Percentiles rank a stretch among this genome's conserved stretches.
Conservation (phyloP, 2,329 filamentous ascomycete genomes). For the Pestalotiopsis sp. region DNA sequence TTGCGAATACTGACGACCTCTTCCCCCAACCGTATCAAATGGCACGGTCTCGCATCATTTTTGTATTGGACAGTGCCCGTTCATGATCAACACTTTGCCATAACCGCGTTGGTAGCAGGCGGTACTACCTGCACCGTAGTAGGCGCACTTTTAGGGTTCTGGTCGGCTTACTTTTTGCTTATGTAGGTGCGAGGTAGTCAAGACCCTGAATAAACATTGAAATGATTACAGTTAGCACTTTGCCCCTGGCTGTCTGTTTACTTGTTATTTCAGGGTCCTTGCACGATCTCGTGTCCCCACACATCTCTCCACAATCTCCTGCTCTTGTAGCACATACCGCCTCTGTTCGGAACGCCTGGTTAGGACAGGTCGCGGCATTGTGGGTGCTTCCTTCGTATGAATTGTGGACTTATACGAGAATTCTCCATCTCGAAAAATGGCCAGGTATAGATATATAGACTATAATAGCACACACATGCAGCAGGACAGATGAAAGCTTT, state of each 20-base stretch:
- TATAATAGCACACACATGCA: too few relatives aligned
- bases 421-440: neutral
- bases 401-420: neutral
- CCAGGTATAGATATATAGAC: neutral
- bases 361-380: neutral
- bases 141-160: neutral
- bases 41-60: neutral
- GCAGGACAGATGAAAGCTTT: neutral
- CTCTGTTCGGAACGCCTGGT: neutral
- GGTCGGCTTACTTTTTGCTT: neutral
- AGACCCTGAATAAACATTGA: conserved; percentile 1
- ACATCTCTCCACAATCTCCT: neutral
- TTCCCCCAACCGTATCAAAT: neutral
- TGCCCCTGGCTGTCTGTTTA: neutral
- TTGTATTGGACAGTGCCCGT: neutral
- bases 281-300: conserved; percentile 1
- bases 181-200: neutral
- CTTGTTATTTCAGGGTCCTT: conserved; percentile 5
- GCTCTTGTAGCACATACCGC: neutral
- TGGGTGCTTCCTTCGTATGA: neutral
- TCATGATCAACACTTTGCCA: neutral
- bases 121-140: neutral
- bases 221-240: neutral
- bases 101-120: neutral
- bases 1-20: neutral